Percentiles rank a stretch among this genome's conserved stretches.
Conservation (phyloP, 208 protist species). For the Tetramitus jugosus region DNA sequence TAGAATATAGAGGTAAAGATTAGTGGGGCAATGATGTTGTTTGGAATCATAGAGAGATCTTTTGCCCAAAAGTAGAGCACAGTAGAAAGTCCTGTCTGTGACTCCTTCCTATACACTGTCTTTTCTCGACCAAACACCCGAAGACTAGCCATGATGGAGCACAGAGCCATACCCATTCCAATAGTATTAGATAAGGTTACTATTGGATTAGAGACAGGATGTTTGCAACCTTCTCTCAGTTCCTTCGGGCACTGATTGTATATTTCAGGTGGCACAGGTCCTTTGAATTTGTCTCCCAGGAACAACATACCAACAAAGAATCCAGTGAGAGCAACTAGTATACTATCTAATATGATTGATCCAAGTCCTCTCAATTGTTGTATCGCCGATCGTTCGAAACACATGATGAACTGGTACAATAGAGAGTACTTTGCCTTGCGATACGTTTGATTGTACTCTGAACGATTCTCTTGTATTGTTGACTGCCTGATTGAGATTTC, state of each 20-base stretch:
- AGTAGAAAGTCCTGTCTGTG: neutral
- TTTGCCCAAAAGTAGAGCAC: slow-evolving; percentile 10
- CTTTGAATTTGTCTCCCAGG: neutral
- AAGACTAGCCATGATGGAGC: neutral
- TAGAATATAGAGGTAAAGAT: slow-evolving; percentile 1
- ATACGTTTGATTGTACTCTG: neutral
- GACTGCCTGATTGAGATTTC: neutral
- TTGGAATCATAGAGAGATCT: neutral
- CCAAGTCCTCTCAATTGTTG: neutral
- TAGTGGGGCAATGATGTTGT: neutral
- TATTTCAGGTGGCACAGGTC: neutral
- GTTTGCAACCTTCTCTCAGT: neutral
- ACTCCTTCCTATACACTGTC: neutral
- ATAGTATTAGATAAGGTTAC: neutral
- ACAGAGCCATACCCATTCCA: neutral
- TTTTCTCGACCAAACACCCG: neutral
- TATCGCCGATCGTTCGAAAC: neutral
- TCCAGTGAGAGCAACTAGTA: neutral
- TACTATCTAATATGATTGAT: neutral
- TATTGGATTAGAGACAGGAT: neutral
- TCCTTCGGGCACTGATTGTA: neutral
- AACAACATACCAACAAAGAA: neutral
- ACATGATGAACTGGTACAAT: neutral
- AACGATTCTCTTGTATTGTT: neutral
- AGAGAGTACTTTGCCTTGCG: neutral